Evolutionary conservation across 2,329 filamentous ascomycete genomes (phyloP).

Genomic region (Pezicula neosporulosa): DNA sequence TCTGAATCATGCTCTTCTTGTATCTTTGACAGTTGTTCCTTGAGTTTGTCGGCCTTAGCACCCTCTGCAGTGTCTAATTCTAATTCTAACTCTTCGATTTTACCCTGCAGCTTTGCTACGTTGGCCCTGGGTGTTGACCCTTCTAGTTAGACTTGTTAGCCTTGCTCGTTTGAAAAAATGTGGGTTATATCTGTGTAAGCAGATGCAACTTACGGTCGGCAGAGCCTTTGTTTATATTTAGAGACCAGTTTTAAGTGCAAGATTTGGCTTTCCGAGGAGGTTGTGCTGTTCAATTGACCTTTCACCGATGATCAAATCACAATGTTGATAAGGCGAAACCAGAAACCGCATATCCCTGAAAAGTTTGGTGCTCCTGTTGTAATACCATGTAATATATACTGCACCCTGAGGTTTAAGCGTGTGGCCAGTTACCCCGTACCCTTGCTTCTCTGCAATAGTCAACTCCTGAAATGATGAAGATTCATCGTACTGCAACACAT

Average conservation of each 20-base stretch:
- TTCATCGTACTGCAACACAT: background rate
- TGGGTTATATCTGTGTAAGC: too few species aligned
- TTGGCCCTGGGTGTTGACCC: too few species aligned
- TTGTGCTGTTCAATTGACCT: constrained; percentile 5
- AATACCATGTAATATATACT: constrained; percentile 8
- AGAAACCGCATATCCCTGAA: constrained; percentile 11
- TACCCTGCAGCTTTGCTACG: too few species aligned
- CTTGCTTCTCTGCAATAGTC: background rate
- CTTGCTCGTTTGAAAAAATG: too few species aligned
- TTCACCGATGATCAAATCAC: constrained; percentile 10
- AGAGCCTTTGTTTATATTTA: background rate
- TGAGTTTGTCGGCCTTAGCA: too few species aligned
- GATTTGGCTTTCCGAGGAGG: constrained; percentile 4
- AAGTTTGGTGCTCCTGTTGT: constrained; percentile 4
- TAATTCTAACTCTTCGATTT: too few species aligned
- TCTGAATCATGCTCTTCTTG: too few species aligned
- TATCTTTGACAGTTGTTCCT: too few species aligned
- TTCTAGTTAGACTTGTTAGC: too few species aligned
- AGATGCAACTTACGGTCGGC: too few species aligned
- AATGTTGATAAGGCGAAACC: constrained; percentile 3
- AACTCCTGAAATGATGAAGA: constrained; percentile 2
- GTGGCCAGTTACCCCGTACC: constrained; percentile 2
- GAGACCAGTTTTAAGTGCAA: background rate
- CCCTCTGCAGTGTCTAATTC: too few species aligned
- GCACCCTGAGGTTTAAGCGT: constrained; percentile 1